Evolutionary conservation across 495 filamentous ascomycete genomes (phyloP).

Genomic region (Geoglossum glabrum): DNA sequence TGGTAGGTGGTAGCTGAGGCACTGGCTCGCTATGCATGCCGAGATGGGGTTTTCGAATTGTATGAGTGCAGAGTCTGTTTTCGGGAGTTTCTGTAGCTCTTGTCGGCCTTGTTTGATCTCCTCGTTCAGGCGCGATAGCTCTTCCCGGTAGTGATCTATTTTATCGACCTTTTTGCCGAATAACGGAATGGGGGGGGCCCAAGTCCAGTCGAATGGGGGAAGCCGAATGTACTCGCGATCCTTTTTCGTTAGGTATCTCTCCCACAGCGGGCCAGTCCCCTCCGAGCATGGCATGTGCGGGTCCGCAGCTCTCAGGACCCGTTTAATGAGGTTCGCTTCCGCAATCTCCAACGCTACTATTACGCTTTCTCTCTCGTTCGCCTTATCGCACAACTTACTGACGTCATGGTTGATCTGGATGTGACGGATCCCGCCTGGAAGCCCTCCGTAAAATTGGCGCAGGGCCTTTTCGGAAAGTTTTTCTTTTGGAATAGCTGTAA

Average conservation of each 20-base stretch:
- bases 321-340: slow-evolving; percentile 62
- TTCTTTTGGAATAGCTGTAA: slow-evolving; percentile 69
- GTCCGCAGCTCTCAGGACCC: slow-evolving; percentile 61
- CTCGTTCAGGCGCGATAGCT: slow-evolving; percentile 70
- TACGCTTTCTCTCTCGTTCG: slow-evolving; percentile 50
- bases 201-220: slow-evolving; percentile 59
- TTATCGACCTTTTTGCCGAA: slow-evolving; percentile 89
- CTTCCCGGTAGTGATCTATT: slow-evolving; percentile 75
- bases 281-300: too few relatives aligned
- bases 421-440: slow-evolving; percentile 85
- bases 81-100: slow-evolving; percentile 64
- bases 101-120: slow-evolving; percentile 87
- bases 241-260: slow-evolving; percentile 56
- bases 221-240: slow-evolving; percentile 73
- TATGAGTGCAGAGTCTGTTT: slow-evolving; percentile 96
- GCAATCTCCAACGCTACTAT: slow-evolving; percentile 57
- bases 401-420: slow-evolving; percentile 93
- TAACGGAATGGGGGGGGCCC: slow-evolving; percentile 60
- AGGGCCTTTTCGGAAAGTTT: slow-evolving; percentile 73
- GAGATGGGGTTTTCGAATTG: slow-evolving; percentile 97
- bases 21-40: slow-evolving; percentile 93
- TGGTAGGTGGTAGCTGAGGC: slow-evolving; percentile 75
- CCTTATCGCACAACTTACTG: slow-evolving; percentile 70
- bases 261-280: slow-evolving; percentile 56
- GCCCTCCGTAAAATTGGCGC: slow-evolving; percentile 77